Percentiles rank a stretch among this genome's conserved stretches.
These are phyloP conservation scores for Penicillium turbatum DNA, from an alignment of 495 filamentous ascomycete genomes.

Conservation along the genomic window DNA sequence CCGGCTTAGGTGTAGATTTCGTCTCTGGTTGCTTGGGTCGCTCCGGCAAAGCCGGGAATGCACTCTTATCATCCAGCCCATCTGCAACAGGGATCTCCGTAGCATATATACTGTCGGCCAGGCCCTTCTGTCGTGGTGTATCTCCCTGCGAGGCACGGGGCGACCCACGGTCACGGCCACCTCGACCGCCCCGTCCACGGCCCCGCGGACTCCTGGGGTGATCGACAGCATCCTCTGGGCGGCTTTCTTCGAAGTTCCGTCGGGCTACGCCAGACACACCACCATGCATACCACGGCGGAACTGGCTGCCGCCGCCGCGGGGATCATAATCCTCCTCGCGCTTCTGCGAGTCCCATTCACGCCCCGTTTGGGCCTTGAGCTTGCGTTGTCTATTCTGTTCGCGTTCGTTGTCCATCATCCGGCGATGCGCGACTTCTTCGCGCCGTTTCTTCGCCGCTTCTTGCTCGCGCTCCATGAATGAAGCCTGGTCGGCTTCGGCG, in stretches of 20 bases:
- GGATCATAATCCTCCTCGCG: constrained; percentile 56
- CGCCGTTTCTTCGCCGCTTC: constrained; percentile 50
- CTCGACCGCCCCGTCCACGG: constrained; percentile 26
- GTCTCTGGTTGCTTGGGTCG: constrained; percentile 17
- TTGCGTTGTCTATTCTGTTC: constrained; percentile 70
- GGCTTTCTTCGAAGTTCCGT: constrained; percentile 30
- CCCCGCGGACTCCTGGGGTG: constrained; percentile 14
- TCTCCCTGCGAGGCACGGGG: constrained; percentile 30
- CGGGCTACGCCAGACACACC: constrained; percentile 46
- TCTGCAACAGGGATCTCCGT: constrained; percentile 17
- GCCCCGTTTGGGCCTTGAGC: constrained; percentile 56
- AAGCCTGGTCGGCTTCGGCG: constrained; percentile 64
- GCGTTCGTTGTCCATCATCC: constrained; percentile 63
- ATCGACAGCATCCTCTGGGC: constrained; percentile 17
- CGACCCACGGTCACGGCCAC: constrained; percentile 34
- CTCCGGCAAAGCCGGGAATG: constrained; percentile 44
- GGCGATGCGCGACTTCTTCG: constrained; percentile 52
- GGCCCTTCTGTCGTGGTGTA: constrained; percentile 16
- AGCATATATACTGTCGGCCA: constrained; percentile 13
- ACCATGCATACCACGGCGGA: constrained; percentile 57
- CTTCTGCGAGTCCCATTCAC: constrained; percentile 78
- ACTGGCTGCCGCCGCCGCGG: constrained; percentile 42
- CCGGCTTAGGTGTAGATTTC: constrained; percentile 2
- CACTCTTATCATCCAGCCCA: constrained; percentile 29
- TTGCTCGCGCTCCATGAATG: constrained; percentile 62